Evolutionary conservation across 1,284 basidiomycete genomes (phyloP), one percentile per base, ranked within the genome.

Genomic region (Singerocomus rubriflavus): DNA sequence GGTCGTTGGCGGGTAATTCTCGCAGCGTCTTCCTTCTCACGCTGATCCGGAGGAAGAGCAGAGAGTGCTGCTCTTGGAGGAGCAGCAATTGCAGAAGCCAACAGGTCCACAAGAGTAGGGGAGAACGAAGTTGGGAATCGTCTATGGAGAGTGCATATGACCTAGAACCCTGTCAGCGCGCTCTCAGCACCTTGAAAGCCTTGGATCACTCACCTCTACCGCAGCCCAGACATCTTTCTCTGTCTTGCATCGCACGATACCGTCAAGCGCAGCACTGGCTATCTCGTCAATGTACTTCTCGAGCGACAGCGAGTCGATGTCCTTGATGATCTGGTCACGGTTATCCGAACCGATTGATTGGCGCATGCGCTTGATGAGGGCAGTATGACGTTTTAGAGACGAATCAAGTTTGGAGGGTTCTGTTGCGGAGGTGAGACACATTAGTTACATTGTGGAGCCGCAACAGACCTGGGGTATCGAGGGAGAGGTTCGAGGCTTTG

Each of bases 211-310:
- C 57, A 94, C 93, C 76, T 98, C 94, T 13, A 93, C 88, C 6
- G 93, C 93, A 50, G 87, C 89, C 79, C 93, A 91, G 25, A 93
- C 80, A 66, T 99, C 94, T 60, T 88, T 88, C 60, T 93, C 91
- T 0, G 80, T 91, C 75, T 88, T 94, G 68, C 93, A 95, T 55
- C 87, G 82, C 10, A 72, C 70, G 35, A 96, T 77, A 2, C 97
- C 96, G 64, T 99, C 97, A 0, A 91, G 74, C 0, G 88, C 77
- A 2, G 93, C 94, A 11, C 85, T 84, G 1, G 91, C 88, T 54
- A 98, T 87, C 72, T 99, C 97, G 61, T 98, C 95, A 46, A 96
- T 78, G 67, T 99, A 98, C 70, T 98, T 99, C 71, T 93, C 93
- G 43, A 99, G 77, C 5, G 92, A 88, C 41, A 99, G 79, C 0